A percentile compares a stretch with the other conserved stretches of the same genome.
These are phyloP conservation scores for Russula olivacea DNA, from an alignment of 768 basidiomycete species.

Conservation along the genomic window DNA sequence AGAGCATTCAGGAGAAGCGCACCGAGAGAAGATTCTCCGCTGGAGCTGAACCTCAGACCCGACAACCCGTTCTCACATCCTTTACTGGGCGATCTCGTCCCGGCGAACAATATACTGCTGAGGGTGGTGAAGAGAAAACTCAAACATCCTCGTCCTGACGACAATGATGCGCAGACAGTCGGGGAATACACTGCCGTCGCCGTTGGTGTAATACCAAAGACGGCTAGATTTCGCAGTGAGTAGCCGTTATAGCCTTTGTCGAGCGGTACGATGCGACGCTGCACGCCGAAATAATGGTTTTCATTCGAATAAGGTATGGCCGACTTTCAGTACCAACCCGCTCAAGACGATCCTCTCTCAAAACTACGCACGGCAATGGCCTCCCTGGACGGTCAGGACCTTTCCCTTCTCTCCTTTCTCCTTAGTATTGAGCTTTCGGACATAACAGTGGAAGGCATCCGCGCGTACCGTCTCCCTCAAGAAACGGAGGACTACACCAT, in stretches of 20 bases:
- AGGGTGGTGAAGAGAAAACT: constrained; percentile 74
- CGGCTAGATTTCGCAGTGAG: constrained; percentile 86
- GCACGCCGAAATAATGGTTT: neutral
- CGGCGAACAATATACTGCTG: constrained; percentile 75
- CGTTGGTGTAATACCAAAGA: constrained; percentile 71
- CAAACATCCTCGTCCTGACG: constrained; percentile 33
- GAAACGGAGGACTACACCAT: constrained; percentile 60
- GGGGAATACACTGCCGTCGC: constrained; percentile 70
- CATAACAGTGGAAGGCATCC: constrained; percentile 61
- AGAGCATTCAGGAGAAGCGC: constrained; percentile 67
- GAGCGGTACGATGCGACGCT: neutral
- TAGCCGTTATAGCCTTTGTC: neutral
- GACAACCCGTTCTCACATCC: constrained; percentile 79
- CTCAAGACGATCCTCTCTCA: constrained; percentile 61
- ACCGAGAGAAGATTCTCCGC: constrained; percentile 52
- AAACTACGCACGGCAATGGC: constrained; percentile 69
- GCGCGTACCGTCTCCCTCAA: constrained; percentile 59
- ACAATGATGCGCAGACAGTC: constrained; percentile 24
- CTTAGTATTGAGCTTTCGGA: neutral
- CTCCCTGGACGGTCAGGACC: constrained; percentile 67
- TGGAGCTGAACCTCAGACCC: constrained; percentile 74
- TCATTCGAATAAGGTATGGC: constrained; percentile 62
- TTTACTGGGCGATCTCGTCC: constrained; percentile 70
- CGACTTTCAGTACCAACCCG: constrained; percentile 85
- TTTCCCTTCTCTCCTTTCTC: neutral